These are phyloP conservation scores for Yamadazyma mexicana DNA, from an alignment of 1,139 yeast species.

Conservation along the genomic window DNA sequence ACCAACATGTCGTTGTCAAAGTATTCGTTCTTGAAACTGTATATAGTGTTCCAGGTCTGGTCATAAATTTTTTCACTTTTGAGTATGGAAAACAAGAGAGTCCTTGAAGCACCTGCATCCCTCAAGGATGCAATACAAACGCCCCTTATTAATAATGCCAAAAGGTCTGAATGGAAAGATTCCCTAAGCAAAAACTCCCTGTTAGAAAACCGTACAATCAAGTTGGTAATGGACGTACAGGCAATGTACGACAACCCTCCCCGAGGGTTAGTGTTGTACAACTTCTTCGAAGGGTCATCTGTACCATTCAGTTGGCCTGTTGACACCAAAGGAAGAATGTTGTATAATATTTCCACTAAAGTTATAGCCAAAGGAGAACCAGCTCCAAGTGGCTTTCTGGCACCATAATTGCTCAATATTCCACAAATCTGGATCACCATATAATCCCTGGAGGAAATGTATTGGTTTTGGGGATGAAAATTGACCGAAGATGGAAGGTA, in stretches of 20 bases:
- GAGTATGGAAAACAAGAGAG: conserved; percentile 52
- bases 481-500: conserved; percentile 47
- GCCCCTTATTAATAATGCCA: conserved; percentile 59
- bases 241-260: conserved; percentile 64
- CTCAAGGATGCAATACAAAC: conserved; percentile 52
- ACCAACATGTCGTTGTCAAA: conserved; percentile 23
- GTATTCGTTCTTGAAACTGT: conserved; percentile 28
- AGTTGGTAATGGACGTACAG: conserved; percentile 54
- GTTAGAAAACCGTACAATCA: conserved; percentile 48
- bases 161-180: conserved; percentile 53
- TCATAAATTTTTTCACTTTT: conserved; percentile 47
- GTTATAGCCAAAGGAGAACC: conserved; percentile 38
- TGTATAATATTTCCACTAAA: conserved; percentile 58
- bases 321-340: conserved; percentile 48
- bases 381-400: conserved; percentile 9
- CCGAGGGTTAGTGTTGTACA: conserved; percentile 31
- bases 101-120: conserved; percentile 51
- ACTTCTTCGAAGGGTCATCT: conserved; percentile 26
- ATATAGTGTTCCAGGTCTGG: conserved; percentile 31
- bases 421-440: conserved; percentile 52
- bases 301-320: conserved; percentile 17
- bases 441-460: conserved; percentile 60
- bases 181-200: conserved; percentile 41
- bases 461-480: conserved; percentile 19
- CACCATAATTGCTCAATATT: conserved; percentile 14